phyloP scores from a whole-genome alignment of 768 basidiomycete genomes.

The Gelatoporia subvermispora region DNA sequence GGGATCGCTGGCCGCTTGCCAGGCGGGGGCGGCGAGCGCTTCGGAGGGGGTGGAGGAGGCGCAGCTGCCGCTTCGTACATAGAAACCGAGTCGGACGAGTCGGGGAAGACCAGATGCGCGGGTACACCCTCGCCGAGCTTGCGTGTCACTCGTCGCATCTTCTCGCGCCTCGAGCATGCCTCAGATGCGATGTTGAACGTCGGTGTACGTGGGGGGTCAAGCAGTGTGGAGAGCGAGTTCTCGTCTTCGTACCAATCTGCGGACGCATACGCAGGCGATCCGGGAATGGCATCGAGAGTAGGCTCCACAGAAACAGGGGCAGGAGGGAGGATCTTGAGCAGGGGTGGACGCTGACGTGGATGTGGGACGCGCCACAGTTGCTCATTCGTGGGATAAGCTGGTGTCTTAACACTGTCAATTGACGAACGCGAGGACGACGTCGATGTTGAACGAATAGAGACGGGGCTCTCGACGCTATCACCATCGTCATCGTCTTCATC shows the following conservation, averaged over 20 bases:
- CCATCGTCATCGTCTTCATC: conserved; percentile 5
- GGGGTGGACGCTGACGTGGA: conserved; percentile 16
- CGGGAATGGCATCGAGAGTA: conserved; percentile 12
- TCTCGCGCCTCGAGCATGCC: conserved; percentile 40
- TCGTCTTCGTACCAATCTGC: conserved; percentile 2
- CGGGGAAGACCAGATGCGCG: conserved; percentile 53
- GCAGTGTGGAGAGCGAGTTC: conserved; percentile 1
- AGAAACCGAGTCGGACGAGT: conserved; percentile 5
- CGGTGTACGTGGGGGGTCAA: conserved; percentile 13
- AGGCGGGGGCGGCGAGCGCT: too few relatives aligned
- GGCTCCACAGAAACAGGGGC: conserved; percentile 4
- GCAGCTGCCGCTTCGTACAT: conserved; percentile 13
- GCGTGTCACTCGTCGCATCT: conserved; percentile 60
- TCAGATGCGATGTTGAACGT: conserved; percentile 39
- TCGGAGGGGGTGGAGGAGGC: conserved; percentile 1
- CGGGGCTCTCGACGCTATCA: conserved; percentile 8
- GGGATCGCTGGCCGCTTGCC: too few relatives aligned
- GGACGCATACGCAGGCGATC: conserved; percentile 8
- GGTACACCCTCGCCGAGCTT: conserved; percentile 64
- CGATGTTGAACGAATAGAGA: conserved; percentile 5
- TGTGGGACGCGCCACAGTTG: conserved; percentile 17
- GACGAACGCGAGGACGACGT: conserved; percentile 10
- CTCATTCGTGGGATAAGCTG: conserved; percentile 4
- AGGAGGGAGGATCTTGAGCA: conserved; percentile 14
- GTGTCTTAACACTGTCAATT: conserved; percentile 1